Percentiles rank a stretch among this genome's conserved stretches.
These are phyloP conservation scores for Kwoniella pini DNA, from an alignment of 768 basidiomycete species.

Conservation along the genomic window DNA sequence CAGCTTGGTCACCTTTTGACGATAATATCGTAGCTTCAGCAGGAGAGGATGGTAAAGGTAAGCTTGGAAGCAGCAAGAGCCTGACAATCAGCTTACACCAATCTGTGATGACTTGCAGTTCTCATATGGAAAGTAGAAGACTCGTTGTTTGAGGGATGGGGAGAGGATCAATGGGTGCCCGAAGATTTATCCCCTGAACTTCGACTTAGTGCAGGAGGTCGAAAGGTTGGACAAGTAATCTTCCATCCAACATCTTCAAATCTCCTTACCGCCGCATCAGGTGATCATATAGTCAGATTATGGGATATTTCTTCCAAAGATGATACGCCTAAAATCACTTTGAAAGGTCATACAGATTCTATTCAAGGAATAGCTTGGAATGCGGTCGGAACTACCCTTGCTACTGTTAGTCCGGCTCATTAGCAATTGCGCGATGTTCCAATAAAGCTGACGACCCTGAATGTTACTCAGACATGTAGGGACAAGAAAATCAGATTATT, in stretches of 20 bases:
- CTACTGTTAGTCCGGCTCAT: conserved; percentile 58
- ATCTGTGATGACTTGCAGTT: conserved; percentile 52
- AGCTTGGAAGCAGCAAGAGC: conserved; percentile 3
- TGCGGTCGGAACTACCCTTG: conserved; percentile 73
- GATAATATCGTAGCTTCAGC: conserved; percentile 86
- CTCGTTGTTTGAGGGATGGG: conserved; percentile 77
- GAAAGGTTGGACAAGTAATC: conserved; percentile 89
- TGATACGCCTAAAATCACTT: conserved; percentile 64
- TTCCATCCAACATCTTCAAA: conserved; percentile 90
- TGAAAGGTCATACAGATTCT: conserved; percentile 79
- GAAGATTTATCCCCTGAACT: conserved; percentile 73
- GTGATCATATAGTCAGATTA: conserved; percentile 83
- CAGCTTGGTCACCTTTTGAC: conserved; percentile 93
- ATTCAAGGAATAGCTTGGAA: conserved; percentile 86
- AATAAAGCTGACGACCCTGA: background rate
- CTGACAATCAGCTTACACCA: background rate
- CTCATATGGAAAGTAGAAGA: conserved; percentile 87
- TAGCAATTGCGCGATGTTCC: too few species aligned
- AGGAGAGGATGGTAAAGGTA: conserved; percentile 85
- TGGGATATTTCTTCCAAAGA: conserved; percentile 83
- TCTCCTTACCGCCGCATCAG: conserved; percentile 74
- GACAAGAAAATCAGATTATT: conserved; percentile 91
- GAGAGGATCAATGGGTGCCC: conserved; percentile 75
- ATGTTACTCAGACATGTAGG: conserved; percentile 67
- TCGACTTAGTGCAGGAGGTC: conserved; percentile 54